Percentiles rank a stretch among this genome's conserved stretches.
Conservation (phyloP, 805 yeast species). For the Saccharomyces kudriavzevii region DNA sequence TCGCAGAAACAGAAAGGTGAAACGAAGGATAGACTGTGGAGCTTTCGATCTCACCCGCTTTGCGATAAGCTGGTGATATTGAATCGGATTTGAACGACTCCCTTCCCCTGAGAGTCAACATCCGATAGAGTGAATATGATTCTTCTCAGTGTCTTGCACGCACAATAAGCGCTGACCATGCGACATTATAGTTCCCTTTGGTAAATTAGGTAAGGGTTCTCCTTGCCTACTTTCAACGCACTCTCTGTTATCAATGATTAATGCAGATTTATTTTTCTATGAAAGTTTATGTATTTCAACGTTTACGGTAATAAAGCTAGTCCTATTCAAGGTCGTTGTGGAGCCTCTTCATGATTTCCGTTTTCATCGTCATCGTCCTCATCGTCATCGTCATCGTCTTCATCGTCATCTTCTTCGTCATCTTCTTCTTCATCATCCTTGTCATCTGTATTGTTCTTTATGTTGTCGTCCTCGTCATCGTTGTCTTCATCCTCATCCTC, state of each 20-base stretch:
- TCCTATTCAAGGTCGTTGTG: neutral
- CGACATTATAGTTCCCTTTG: neutral
- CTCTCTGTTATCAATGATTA: neutral
- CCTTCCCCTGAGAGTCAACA: neutral
- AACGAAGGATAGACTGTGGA: neutral
- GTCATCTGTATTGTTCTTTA: slow-evolving; percentile 18
- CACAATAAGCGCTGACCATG: neutral
- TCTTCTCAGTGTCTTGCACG: neutral
- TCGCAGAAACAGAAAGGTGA: neutral
- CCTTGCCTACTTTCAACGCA: neutral
- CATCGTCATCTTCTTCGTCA: slow-evolving; percentile 45
- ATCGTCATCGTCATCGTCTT: slow-evolving; percentile 34
- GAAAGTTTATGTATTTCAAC: neutral
- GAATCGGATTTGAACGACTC: neutral
- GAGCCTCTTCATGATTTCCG: slow-evolving; percentile 2
- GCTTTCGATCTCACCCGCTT: neutral
- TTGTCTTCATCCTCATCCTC: slow-evolving; percentile 35
- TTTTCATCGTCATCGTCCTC: slow-evolving; percentile 41
- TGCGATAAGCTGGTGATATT: neutral
- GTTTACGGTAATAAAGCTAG: neutral
- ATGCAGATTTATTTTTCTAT: neutral
- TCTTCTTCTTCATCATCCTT: slow-evolving; percentile 36
- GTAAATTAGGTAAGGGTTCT: neutral
- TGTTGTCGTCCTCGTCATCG: slow-evolving; percentile 27
- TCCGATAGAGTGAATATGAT: neutral